These are phyloP conservation scores for Hirschfeldia incana DNA, from an alignment of 345 rosid species.

Conservation along the genomic window DNA sequence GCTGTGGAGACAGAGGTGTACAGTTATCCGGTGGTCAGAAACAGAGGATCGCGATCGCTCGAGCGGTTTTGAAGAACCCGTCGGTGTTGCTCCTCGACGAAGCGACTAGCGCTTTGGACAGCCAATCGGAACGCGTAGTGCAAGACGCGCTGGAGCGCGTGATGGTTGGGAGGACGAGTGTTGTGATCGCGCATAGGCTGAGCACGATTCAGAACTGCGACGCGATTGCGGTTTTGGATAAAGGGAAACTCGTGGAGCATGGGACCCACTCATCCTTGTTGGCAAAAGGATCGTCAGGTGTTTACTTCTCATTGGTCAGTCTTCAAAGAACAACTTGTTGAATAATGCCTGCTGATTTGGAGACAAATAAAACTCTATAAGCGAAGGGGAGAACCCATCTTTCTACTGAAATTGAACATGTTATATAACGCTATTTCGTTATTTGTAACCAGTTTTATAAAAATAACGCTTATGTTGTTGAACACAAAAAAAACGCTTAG, in stretches of 20 bases:
- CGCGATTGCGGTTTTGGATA: constrained; percentile 47
- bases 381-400: background rate
- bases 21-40: constrained; percentile 58
- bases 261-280: constrained; percentile 60
- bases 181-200: constrained; percentile 10
- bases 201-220: constrained; percentile 45
- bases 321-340: constrained; percentile 41
- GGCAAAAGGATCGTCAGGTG: constrained; percentile 50
- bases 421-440: background rate
- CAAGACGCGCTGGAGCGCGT: constrained; percentile 9
- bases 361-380: background rate
- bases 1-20: constrained; percentile 57
- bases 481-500: background rate
- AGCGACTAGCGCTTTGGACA: constrained; percentile 6
- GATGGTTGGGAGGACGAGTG: constrained; percentile 11
- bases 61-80: constrained; percentile 60
- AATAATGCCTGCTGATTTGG: background rate
- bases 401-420: background rate
- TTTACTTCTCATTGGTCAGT: constrained; percentile 55
- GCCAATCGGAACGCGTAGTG: background rate
- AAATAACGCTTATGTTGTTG: background rate
- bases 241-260: constrained; percentile 53
- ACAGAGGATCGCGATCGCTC: constrained; percentile 63
- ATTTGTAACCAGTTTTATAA: too few relatives aligned
- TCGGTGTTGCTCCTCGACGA: constrained; percentile 18